phyloP scores from a whole-genome alignment of 2,329 filamentous ascomycete genomes.

The Zopfia rhizophila region DNA sequence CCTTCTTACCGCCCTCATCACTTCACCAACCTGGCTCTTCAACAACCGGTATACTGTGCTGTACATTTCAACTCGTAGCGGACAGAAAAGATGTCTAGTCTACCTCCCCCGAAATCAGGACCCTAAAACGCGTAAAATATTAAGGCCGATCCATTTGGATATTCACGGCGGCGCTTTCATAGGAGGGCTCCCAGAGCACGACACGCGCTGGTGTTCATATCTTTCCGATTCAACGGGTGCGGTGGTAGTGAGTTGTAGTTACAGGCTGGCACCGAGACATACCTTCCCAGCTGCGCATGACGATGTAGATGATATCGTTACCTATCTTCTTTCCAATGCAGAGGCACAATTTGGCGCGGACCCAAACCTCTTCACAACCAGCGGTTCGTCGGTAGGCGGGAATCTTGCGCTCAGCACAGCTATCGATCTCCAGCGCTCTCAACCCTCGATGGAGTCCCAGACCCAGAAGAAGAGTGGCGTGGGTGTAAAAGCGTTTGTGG shows the following conservation, averaged over 20 bases:
- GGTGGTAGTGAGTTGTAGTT: conserved; percentile 51
- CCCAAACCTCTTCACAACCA: conserved; percentile 54
- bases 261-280: conserved; percentile 55
- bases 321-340: conserved; percentile 54
- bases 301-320: conserved; percentile 57
- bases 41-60: conserved; percentile 49
- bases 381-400: conserved; percentile 58
- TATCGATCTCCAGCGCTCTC: neutral
- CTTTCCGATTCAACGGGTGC: conserved; percentile 55
- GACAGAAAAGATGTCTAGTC: conserved; percentile 55
- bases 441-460: no score
- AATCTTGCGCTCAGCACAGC: conserved; percentile 55
- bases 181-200: conserved; percentile 55
- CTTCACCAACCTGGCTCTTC: conserved; percentile 51
- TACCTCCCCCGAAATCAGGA: conserved; percentile 52
- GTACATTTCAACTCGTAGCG: conserved; percentile 51
- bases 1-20: conserved; percentile 52
- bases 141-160: conserved; percentile 57
- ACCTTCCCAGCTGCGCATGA: conserved; percentile 55
- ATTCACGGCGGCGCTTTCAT: conserved; percentile 59
- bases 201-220: conserved; percentile 46
- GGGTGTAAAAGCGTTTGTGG: conserved; percentile 50
- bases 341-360: conserved; percentile 51
- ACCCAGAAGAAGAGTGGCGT: conserved; percentile 22
- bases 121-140: conserved; percentile 6